Conservation (phyloP, 2,329 filamentous ascomycete genomes). For the Beauveria bassiana region DNA sequence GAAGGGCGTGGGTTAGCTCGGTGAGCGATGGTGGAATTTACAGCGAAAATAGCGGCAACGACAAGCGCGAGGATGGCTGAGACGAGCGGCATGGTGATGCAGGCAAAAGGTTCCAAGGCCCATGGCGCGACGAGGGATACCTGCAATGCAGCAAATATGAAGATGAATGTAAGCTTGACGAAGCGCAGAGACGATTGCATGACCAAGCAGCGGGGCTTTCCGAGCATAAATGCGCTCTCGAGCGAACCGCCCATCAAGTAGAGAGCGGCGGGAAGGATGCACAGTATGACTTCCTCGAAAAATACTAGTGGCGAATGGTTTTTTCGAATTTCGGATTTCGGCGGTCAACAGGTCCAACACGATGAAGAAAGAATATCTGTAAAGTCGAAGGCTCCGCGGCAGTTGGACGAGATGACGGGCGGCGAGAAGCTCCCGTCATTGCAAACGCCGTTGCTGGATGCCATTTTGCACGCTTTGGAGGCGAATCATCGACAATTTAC, state of each 20-base stretch:
- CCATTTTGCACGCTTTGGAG: slow-evolving; percentile 1
- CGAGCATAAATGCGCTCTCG: slow-evolving; percentile 2
- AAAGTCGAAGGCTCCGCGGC: slow-evolving; percentile 11
- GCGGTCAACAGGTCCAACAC: background rate
- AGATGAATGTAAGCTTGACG: slow-evolving; percentile 4
- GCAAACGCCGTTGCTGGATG: background rate
- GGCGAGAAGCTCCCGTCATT: background rate
- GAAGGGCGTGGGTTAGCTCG: slow-evolving; percentile 2
- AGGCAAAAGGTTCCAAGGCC: slow-evolving; percentile 4
- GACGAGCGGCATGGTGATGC: background rate
- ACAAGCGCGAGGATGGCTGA: slow-evolving; percentile 7
- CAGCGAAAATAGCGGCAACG: background rate
- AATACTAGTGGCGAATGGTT: background rate
- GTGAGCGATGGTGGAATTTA: slow-evolving; percentile 1
- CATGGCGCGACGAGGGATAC: slow-evolving; percentile 6
- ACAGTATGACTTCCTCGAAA: background rate
- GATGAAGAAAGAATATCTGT: background rate
- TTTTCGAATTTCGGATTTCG: background rate
- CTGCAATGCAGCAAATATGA: slow-evolving; percentile 9
- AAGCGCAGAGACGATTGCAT: slow-evolving; percentile 2
- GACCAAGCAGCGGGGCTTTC: slow-evolving; percentile 5
- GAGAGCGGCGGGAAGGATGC: slow-evolving; percentile 7
- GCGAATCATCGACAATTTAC: background rate
- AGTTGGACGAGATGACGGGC: background rate
- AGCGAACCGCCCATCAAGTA: slow-evolving; percentile 7